These are phyloP conservation scores for Naganishia antarctica DNA, from an alignment of 768 basidiomycete species.

Conservation along the genomic window DNA sequence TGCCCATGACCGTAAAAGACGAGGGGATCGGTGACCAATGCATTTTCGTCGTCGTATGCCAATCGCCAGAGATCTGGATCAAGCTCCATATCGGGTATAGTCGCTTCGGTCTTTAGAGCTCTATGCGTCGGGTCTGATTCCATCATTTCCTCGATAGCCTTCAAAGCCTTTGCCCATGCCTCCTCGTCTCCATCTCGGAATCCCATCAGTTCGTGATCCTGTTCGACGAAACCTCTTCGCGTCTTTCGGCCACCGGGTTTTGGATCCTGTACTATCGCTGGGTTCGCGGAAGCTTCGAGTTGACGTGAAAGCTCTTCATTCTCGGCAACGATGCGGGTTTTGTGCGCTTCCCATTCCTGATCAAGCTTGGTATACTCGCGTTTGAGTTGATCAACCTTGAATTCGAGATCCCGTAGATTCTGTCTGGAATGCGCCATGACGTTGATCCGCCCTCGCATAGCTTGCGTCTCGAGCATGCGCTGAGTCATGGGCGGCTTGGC, in stretches of 20 bases:
- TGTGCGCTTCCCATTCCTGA: slow-evolving; percentile 9
- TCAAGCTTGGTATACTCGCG: slow-evolving; percentile 8
- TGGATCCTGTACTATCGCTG: slow-evolving; percentile 18
- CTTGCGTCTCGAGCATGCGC: slow-evolving; percentile 1
- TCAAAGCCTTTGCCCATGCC: slow-evolving; percentile 19
- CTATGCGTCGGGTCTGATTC: slow-evolving; percentile 70
- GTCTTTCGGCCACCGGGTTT: slow-evolving; percentile 14
- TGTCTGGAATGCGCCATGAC: not conserved
- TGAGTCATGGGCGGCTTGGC: not conserved
- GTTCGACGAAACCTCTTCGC: slow-evolving; percentile 19
- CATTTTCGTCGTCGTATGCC: slow-evolving; percentile 72
- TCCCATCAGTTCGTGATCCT: slow-evolving; percentile 25
- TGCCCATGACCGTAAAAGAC: slow-evolving; percentile 71
- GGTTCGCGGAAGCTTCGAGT: slow-evolving; percentile 12
- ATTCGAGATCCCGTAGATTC: not conserved
- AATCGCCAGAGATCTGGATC: slow-evolving; percentile 53
- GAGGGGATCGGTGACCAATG: slow-evolving; percentile 65
- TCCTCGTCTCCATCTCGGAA: slow-evolving; percentile 28
- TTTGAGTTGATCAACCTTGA: not conserved
- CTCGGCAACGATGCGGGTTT: slow-evolving; percentile 3
- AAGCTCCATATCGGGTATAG: slow-evolving; percentile 82
- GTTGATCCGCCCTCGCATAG: not conserved
- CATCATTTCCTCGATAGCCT: slow-evolving; percentile 25
- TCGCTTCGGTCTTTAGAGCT: slow-evolving; percentile 72
- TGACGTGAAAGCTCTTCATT: slow-evolving; percentile 14